Conservation (phyloP, 106 monocot genomes). For the Acorus calamus region DNA sequence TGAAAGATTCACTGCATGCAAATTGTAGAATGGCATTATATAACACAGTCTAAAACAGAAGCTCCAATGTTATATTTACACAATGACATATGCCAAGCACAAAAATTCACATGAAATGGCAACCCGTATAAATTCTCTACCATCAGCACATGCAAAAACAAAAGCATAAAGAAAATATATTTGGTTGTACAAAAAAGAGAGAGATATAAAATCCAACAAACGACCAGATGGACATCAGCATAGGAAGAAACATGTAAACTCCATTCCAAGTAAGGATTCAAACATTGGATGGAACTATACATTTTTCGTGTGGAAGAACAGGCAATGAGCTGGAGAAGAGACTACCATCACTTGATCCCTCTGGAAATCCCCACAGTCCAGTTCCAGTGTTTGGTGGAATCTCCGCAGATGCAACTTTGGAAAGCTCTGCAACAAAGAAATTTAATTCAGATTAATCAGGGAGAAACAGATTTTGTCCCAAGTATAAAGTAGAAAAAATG, state of each 20-base stretch:
- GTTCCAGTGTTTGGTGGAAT: slow-evolving; percentile 16
- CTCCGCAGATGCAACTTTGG: slow-evolving; percentile 10
- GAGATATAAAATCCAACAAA: no score
- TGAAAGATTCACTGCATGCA: slow-evolving; percentile 35
- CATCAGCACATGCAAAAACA: no score
- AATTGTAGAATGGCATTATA: neutral
- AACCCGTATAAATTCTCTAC: no score
- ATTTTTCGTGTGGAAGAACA: slow-evolving; percentile 64
- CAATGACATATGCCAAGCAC: neutral
- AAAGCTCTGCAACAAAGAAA: slow-evolving; percentile 6
- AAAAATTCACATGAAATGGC: neutral
- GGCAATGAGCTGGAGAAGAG: slow-evolving; percentile 89
- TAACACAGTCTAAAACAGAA: no score
- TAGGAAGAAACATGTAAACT: neutral
- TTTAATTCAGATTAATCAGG: neutral
- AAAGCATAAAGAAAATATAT: no score
- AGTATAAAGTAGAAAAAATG: neutral
- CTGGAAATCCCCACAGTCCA: slow-evolving; percentile 33
- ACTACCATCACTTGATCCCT: slow-evolving; percentile 39
- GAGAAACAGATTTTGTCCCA: no score
- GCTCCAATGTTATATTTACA: no score
- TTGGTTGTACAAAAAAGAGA: no score
- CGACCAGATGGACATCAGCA: neutral
- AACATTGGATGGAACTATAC: slow-evolving; percentile 15
- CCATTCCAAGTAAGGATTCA: neutral